Evolutionary conservation across 2,329 filamentous ascomycete species (phyloP).

Genomic region (Venturia asperata): DNA sequence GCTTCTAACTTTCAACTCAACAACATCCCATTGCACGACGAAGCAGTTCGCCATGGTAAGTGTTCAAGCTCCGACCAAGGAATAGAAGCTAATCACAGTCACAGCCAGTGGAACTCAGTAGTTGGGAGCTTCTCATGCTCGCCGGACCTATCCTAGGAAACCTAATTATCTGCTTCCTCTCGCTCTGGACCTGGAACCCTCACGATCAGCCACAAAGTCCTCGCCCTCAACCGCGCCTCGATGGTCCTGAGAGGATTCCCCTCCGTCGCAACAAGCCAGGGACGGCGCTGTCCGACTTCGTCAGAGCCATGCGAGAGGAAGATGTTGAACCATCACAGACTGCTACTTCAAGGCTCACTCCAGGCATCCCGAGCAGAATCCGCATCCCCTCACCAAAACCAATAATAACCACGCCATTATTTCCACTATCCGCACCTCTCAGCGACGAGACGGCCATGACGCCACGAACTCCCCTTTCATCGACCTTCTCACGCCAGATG

Average conservation of each 20-base stretch:
- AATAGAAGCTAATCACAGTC: not conserved
- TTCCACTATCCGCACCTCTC: not conserved
- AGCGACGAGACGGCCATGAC: not conserved
- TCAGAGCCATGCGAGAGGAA: conserved; percentile 1
- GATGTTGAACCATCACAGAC: not conserved
- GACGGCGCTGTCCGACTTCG: not conserved
- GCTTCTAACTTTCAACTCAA: not conserved
- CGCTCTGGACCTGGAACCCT: not conserved
- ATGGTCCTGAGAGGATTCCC: not conserved
- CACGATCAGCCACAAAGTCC: not conserved
- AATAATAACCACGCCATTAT: not conserved
- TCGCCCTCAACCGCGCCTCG: not conserved
- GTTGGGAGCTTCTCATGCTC: not conserved
- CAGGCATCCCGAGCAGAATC: not conserved
- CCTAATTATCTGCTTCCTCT: not conserved
- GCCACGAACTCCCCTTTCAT: not conserved
- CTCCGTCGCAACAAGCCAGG: not conserved
- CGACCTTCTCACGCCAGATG: not conserved
- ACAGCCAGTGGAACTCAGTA: not conserved
- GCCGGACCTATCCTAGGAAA: not conserved
- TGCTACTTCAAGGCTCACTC: not conserved
- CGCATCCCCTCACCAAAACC: not conserved
- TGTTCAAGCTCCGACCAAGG: not conserved
- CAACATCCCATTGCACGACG: not conserved
- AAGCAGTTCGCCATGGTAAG: not conserved